Conservation (phyloP, 345 rosid genomes). For the Orychophragmus violaceus region DNA sequence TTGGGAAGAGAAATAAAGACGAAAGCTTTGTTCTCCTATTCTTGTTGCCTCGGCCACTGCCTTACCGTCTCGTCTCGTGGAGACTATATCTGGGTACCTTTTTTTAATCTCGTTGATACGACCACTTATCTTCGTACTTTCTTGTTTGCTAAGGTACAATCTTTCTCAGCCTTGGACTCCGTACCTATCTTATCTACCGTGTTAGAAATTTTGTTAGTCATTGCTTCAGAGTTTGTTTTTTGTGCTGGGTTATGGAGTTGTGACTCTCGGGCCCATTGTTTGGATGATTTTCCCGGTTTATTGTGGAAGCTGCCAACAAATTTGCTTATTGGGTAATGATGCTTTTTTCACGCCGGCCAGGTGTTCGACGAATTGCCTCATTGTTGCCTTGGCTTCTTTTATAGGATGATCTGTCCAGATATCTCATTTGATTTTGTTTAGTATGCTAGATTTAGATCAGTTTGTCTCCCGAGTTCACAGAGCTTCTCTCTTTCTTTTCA, state of each 20-base stretch:
- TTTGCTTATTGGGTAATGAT: neutral
- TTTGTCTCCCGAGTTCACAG: neutral
- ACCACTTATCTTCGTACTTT: no score
- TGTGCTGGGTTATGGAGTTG: neutral
- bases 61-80: no score
- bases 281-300: neutral
- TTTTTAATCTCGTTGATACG: no score
- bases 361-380: slow-evolving; percentile 8
- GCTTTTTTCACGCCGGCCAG: neutral
- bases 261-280: neutral
- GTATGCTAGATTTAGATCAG: no score
- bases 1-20: no score
- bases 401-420: no score
- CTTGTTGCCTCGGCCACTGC: no score
- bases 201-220: neutral
- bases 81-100: no score
- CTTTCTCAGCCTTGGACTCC: no score
- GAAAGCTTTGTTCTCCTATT: no score
- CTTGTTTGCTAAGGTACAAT: no score
- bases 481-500: neutral
- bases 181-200: neutral
- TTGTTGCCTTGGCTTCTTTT: neutral
- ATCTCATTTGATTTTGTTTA: neutral
- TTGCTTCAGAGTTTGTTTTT: neutral
- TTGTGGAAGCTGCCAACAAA: neutral